These are phyloP conservation scores for Trichoderma gamsii DNA, from an alignment of 495 filamentous ascomycete species.

Conservation along the genomic window DNA sequence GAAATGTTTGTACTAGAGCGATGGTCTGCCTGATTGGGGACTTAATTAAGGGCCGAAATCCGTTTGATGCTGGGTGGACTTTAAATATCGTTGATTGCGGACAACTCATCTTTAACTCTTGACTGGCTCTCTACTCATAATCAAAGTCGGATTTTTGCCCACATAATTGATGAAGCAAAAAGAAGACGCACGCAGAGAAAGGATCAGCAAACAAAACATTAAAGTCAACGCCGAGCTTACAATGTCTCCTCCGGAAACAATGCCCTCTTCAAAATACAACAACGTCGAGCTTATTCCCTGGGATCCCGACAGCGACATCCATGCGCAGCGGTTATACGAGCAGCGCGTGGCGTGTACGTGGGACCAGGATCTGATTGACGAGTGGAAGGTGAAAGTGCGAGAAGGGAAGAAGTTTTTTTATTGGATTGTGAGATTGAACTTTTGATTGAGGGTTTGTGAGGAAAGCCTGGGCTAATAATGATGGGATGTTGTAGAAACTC, in stretches of 20 bases:
- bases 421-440: conserved; percentile 25
- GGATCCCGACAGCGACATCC: conserved; percentile 30
- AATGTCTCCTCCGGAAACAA: neutral
- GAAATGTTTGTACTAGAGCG: no score
- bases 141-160: no score
- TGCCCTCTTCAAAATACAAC: neutral
- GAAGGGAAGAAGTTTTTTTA: conserved; percentile 29
- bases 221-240: neutral
- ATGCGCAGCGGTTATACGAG: conserved; percentile 31
- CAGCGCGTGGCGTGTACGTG: conserved; percentile 39
- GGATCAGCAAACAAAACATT: neutral
- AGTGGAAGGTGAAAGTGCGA: conserved; percentile 16
- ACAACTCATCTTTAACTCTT: no score
- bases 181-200: neutral
- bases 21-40: no score
- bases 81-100: no score
- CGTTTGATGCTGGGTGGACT: no score
- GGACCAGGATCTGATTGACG: conserved; percentile 27
- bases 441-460: no score
- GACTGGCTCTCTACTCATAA: no score
- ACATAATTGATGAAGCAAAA: neutral
- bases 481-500: conserved; percentile 20
- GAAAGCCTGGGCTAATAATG: conserved; percentile 2
- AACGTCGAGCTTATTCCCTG: conserved; percentile 30
- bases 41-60: no score